Conservation (phyloP, 768 basidiomycete genomes). For the Russula vinacea region DNA sequence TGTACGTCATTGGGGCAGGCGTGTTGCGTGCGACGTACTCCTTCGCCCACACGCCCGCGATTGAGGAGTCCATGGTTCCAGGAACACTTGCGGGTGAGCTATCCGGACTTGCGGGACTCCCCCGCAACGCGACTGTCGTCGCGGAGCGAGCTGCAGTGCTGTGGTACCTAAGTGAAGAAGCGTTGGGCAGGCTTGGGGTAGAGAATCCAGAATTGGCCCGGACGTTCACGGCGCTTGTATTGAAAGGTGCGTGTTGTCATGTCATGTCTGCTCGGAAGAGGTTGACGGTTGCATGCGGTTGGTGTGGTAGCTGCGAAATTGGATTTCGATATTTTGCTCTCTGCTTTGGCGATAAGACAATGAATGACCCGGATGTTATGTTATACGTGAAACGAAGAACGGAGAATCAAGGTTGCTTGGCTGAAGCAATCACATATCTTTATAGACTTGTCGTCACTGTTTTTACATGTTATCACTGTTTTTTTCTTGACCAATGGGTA, state of each 20-base stretch:
- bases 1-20: constrained; percentile 88
- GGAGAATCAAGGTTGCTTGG: neutral
- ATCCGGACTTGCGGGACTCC: constrained; percentile 72
- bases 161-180: constrained; percentile 71
- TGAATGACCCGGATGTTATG: constrained; percentile 19
- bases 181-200: constrained; percentile 58
- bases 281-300: constrained; percentile 7
- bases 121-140: constrained; percentile 81
- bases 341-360: constrained; percentile 49
- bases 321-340: constrained; percentile 58
- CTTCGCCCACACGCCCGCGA: constrained; percentile 62
- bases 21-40: constrained; percentile 77
- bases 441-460: constrained; percentile 12
- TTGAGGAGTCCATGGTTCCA: constrained; percentile 91
- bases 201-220: constrained; percentile 68
- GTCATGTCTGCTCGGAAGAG: constrained; percentile 13
- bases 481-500: neutral
- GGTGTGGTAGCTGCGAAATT: constrained; percentile 53
- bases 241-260: constrained; percentile 63
- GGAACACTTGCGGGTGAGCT: constrained; percentile 92
- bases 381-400: neutral
- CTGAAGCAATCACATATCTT: neutral
- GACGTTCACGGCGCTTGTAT: constrained; percentile 60
- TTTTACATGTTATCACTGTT: too few species aligned
- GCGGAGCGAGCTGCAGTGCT: constrained; percentile 75